These are phyloP conservation scores for Alternaria angustiovoidea DNA, from an alignment of 2,329 filamentous ascomycete species.

Conservation along the genomic window DNA sequence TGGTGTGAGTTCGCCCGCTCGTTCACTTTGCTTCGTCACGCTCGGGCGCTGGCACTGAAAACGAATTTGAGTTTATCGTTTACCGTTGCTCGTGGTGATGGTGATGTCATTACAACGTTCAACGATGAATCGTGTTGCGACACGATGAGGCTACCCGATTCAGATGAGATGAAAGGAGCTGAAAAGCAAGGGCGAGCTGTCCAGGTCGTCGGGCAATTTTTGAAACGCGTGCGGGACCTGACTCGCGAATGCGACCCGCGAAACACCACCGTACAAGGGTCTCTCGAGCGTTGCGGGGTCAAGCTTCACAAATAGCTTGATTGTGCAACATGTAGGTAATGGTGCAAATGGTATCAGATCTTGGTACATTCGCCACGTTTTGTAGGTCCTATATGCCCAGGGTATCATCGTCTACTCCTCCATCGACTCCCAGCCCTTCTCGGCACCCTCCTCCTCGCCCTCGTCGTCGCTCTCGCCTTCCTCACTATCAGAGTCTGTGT, in stretches of 20 bases:
- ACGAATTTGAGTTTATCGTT: neutral
- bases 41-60: neutral
- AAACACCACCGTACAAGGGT: constrained; percentile 2
- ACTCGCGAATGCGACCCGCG: constrained; percentile 1
- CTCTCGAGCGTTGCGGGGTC: constrained; percentile 1
- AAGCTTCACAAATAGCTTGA: constrained; percentile 5
- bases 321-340: neutral
- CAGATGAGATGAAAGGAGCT: constrained; percentile 26
- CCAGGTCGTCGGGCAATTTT: constrained; percentile 13
- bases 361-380: neutral
- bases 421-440: constrained; percentile 53
- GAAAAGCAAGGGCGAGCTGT: constrained; percentile 14
- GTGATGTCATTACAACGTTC: neutral
- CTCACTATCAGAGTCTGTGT: constrained; percentile 69
- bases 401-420: constrained; percentile 48
- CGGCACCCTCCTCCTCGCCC: constrained; percentile 46
- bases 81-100: neutral
- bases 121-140: neutral
- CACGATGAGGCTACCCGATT: constrained; percentile 1
- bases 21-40: constrained; percentile 7
- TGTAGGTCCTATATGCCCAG: constrained; percentile 9
- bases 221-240: constrained; percentile 21
- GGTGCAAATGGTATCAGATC: neutral
- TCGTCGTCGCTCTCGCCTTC: constrained; percentile 57
- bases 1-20: constrained; percentile 2